Base-by-base conservation (phyloP, 2,329 filamentous ascomycete species). In the Acephala macrosclerotiorum region DNA sequence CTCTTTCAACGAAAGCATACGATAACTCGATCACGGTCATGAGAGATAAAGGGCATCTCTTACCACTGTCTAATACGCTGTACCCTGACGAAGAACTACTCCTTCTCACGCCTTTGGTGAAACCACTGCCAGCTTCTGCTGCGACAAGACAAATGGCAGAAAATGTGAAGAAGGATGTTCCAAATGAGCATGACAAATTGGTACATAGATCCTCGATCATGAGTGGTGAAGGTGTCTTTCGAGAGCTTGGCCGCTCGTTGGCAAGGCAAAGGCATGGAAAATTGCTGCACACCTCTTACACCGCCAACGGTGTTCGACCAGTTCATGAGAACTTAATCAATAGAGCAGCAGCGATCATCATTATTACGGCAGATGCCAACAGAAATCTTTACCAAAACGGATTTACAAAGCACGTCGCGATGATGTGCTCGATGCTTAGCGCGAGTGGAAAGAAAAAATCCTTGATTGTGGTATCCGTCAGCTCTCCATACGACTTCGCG, bases 401-500 rank as follows among this genome's bases (percentile, higher is more conserved):
- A 0, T 98, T 98, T 76, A 95, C 95, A 1, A 98, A 97, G 77
- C 95, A 98, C 71, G 92, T 97, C 9, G 91, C 94, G 14, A 96
- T 97, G 91, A 95, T 97, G 79, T 97, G 94, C 79, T 93, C 92
- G 25, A 91, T 94, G 87, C 85, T 93, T 64, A 87, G 89, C 7
- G 88, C 90, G 7, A 87, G 86, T 16, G 91, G 91, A 1, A 91
- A 94, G 75, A 92, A 96, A 77, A 97, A 97, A 79, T 92, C 94
- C 0, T 81, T 97, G 42, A 89, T 97, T 26, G 95, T 97, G 3
- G 91, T 97, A 8, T 92, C 95, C 0, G 94, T 97, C 71, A 97
- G 94, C 79, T 97, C 94, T 0, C 95, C 95, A 0, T 98, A 97
- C 77, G 95, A 98, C 77, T 98, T 98, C 77, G 94, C 93, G 53